Evolutionary conservation across 495 filamentous ascomycete genomes (phyloP), one percentile per base, ranked within the genome.

Genomic region (Neurospora pannonica): DNA sequence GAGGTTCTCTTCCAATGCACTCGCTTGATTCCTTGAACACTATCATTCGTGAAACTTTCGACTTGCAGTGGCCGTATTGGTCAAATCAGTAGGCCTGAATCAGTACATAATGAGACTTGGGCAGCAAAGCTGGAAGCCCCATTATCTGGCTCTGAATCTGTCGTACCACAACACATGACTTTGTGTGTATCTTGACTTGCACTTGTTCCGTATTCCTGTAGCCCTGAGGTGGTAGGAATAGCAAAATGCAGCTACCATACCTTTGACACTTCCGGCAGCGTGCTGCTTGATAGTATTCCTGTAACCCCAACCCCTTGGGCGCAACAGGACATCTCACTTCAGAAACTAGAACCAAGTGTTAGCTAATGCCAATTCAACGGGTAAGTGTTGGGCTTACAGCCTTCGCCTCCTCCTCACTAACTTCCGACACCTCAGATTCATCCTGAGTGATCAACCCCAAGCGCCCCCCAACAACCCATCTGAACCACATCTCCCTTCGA

Each of bases 401-500:
- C 73, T 87, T 89, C 4, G 92, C 93, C 76, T 94, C 90, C 37
- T 91, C 89, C 71, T 88, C 87, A 9, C 86, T 87, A 2, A 94
- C 90, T 8, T 88, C 85, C 15, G 91, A 93, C 6, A 84, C 81
- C 40, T 90, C 88, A 5, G 86, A 88, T 74, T 87, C 82, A 31
- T 80, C 84, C 75, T 87, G 85, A 70, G 92, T 91, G 78, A 98
- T 90, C 77, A 98, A 83, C 0, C 94, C 93, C 48, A 98, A 78
- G 78, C 84, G 89, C 17, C 85, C 88, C 70, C 84, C 87, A 77
- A 91, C 83, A 40, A 97, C 82, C 74, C 89, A 82, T 85, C 87
- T 78, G 71, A 77, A 92, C 94, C 93, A 98, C 83, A 98, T 87
- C 79, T 96, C 94, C 74, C 85, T 87, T 40, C 95, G 87, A 79